Percentiles rank a stretch among this genome's conserved stretches.
Conservation (phyloP, 352 stramenopile genomes). For the Globisporangium middletonii region DNA sequence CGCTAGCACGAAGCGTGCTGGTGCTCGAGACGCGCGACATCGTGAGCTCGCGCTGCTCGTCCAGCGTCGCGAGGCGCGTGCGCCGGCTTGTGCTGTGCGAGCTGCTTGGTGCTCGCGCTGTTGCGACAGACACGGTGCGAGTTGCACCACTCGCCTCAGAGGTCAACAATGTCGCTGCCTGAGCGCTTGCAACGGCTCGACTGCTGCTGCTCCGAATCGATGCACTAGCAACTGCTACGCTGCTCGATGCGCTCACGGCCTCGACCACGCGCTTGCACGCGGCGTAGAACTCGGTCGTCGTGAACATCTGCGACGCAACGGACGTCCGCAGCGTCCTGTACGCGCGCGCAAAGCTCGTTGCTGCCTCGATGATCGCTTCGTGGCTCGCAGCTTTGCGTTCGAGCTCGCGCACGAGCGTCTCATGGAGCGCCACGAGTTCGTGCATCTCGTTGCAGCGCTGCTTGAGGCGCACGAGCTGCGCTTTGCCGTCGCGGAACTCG, state of each 20-base stretch:
- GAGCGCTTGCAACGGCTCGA: not conserved
- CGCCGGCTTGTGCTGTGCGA: not conserved
- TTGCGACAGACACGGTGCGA: not conserved
- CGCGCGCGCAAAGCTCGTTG: slow-evolving; percentile 28
- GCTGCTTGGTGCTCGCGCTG: not conserved
- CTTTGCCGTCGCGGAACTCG: slow-evolving; percentile 36
- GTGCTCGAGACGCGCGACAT: not conserved
- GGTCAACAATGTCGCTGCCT: slow-evolving; percentile 7
- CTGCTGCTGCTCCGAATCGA: too few relatives aligned
- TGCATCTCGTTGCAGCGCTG: slow-evolving; percentile 39
- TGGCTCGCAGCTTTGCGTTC: slow-evolving; percentile 28
- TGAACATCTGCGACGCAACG: slow-evolving; percentile 29
- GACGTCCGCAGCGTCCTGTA: slow-evolving; percentile 33
- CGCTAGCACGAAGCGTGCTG: not conserved
- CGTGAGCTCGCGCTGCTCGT: slow-evolving; percentile 7
- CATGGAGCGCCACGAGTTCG: slow-evolving; percentile 36
- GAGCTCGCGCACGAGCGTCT: slow-evolving; percentile 37
- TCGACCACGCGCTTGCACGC: slow-evolving; percentile 36
- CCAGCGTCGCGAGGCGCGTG: not conserved
- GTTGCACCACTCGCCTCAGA: too few relatives aligned
- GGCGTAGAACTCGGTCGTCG: slow-evolving; percentile 27
- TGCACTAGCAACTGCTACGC: not conserved
- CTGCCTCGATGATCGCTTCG: slow-evolving; percentile 34
- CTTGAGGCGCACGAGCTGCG: slow-evolving; percentile 35
- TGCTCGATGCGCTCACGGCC: slow-evolving; percentile 22